Evolutionary conservation across 352 stramenopile species (phyloP).

Genomic region (Blastocystis sp.): DNA sequence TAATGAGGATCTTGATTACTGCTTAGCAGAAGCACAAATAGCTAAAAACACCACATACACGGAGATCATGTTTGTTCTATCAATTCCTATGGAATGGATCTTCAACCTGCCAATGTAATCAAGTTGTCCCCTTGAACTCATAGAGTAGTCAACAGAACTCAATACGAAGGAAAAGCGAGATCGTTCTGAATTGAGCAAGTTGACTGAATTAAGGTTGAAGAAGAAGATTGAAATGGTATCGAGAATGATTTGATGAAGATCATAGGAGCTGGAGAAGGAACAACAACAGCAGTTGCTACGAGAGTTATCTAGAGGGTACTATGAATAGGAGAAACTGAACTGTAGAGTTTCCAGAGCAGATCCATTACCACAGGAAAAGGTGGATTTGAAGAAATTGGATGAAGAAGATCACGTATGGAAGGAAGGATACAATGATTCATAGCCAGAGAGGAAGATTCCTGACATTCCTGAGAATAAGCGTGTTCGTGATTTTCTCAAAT

Average conservation of each 20-base stretch:
- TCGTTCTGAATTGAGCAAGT: background rate
- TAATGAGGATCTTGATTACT: constrained; percentile 3
- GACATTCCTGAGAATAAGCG: constrained; percentile 63
- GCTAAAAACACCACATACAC: too few species aligned
- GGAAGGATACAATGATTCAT: background rate
- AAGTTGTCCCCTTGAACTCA: too few species aligned
- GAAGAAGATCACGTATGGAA: constrained; percentile 38
- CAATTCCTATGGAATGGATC: too few species aligned
- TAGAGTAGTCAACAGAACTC: background rate
- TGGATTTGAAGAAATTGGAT: constrained; percentile 27
- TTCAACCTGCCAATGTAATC: too few species aligned
- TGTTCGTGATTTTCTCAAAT: constrained; percentile 48
- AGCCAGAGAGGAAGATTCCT: constrained; percentile 46
- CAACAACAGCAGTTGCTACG: background rate
- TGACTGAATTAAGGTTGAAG: background rate
- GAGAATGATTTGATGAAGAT: background rate
- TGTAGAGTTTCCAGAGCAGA: background rate
- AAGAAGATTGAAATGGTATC: background rate
- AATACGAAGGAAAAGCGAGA: background rate
- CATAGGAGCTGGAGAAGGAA: background rate
- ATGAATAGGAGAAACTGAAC: background rate
- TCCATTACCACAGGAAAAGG: background rate
- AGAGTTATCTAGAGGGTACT: background rate
- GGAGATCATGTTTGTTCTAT: too few species aligned
- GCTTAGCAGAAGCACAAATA: background rate